phyloP scores from a whole-genome alignment of 441 rosid species.

The Adansonia madagascariensis region DNA sequence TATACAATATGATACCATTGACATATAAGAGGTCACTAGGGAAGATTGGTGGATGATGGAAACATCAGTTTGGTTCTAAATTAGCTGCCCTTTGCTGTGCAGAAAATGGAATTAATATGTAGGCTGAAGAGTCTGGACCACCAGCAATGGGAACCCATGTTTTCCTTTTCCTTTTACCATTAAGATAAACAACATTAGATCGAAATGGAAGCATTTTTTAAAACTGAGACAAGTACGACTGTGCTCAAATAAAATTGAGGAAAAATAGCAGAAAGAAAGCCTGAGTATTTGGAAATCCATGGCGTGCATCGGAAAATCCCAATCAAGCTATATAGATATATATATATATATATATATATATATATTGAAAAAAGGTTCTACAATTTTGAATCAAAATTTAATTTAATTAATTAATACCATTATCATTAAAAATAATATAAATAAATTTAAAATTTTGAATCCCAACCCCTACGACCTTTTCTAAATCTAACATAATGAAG shows the following conservation, averaged over 20 bases:
- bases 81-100: not conserved
- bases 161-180: not conserved
- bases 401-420: too few species aligned
- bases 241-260: not conserved
- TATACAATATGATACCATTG: too few species aligned
- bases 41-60: too few species aligned
- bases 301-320: not conserved
- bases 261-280: not conserved
- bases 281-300: not conserved
- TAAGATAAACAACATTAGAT: not conserved
- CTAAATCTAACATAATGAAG: not conserved
- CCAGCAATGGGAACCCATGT: not conserved
- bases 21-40: too few species aligned
- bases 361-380: too few species aligned
- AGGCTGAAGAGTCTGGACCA: slow-evolving; percentile 3
- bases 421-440: too few species aligned
- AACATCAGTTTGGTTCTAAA: not conserved
- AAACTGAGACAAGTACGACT: not conserved
- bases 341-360: too few species aligned
- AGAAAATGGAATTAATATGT: not conserved
- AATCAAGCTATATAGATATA: not conserved
- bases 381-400: too few species aligned
- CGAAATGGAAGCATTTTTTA: not conserved
- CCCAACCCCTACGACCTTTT: too few species aligned
- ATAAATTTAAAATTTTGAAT: too few species aligned